Evolutionary conservation across 2,329 filamentous ascomycete species (phyloP), one percentile per base, ranked within the genome.

Genomic region (Pseudogymnoascus sp.): DNA sequence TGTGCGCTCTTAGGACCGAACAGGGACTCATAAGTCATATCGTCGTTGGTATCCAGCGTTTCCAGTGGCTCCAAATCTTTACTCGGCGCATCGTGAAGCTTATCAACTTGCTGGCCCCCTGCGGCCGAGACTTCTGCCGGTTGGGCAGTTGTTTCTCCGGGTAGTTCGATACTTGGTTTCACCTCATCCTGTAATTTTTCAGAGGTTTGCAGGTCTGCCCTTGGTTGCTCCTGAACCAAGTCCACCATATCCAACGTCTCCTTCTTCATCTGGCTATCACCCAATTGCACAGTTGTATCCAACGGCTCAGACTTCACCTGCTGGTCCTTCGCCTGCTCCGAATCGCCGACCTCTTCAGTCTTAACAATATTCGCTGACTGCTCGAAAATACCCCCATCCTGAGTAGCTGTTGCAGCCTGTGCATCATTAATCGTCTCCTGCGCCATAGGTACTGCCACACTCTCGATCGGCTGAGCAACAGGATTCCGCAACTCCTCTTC

Each of bases 401-500:
- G 11, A 11, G 22, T 3, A 16, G 14, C n/a, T 4, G n/a, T 23
- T 6, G n/a, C 45, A 49, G 6, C 3, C 42, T 49, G 42, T 7
- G 12, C 22, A 14, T 1, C 11, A 23, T 58, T 30, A 9, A 52
- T n/a, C 28, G 5, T 12, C 25, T 7, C 41, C 39, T 2, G 12
- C 28, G 7, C 12, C 60, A 41, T 38, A 58, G 2, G 9, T 2
- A 35, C 22, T 23, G 5, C 22, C 6, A 5, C 33, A 14, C 19
- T 8, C 19, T 33, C 61, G 16, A n/a, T 19, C 11, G 25, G 23
- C 11, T 36, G 23, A 14, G 64, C 64, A 19, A 60, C 62, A 23
- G 70, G 71, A 39, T 69, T 69, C 60, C 72, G 70, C 28, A 67
- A 39, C 6, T 67, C 71, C 38, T 67, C 61, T 64, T 68, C 66